Conservation (phyloP, 2,329 filamentous ascomycete genomes). For the Colletotrichum brevisporum region DNA sequence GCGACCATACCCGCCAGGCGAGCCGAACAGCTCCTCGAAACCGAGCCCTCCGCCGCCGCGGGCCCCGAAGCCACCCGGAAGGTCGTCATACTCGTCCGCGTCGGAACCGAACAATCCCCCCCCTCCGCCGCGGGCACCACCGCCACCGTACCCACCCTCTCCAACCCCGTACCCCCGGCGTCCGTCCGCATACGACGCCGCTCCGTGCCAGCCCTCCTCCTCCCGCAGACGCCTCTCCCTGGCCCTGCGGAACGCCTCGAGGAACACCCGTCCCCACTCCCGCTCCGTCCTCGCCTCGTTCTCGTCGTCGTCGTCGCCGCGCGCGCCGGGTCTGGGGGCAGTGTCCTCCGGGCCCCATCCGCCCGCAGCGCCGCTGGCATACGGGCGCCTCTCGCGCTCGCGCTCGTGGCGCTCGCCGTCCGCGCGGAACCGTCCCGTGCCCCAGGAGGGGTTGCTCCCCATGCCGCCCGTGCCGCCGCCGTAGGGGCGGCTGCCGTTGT, state of each 20-base stretch:
- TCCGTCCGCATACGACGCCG: neutral
- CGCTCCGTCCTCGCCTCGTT: no score
- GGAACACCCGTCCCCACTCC: constrained; percentile 4
- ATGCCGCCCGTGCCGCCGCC: neutral
- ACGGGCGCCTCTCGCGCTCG: neutral
- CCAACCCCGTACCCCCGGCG: neutral
- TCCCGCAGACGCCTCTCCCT: neutral
- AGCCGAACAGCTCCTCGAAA: constrained; percentile 19
- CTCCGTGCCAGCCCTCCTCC: neutral
- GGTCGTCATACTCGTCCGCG: neutral
- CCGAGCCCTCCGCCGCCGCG: neutral
- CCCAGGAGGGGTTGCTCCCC: neutral
- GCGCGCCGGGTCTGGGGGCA: neutral
- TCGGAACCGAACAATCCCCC: neutral
- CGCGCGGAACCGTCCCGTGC: constrained; percentile 10
- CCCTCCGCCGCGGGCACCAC: neutral
- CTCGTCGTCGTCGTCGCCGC: neutral
- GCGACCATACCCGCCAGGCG: neutral
- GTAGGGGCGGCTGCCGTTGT: neutral
- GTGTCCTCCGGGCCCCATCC: neutral
- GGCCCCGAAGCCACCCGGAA: neutral
- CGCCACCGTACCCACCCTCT: neutral
- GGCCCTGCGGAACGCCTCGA: constrained; percentile 3
- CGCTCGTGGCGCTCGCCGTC: neutral
- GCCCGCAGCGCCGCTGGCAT: neutral